These are phyloP conservation scores for Borovskyia barvae DNA, from an alignment of 208 protist species.

Conservation along the genomic window DNA sequence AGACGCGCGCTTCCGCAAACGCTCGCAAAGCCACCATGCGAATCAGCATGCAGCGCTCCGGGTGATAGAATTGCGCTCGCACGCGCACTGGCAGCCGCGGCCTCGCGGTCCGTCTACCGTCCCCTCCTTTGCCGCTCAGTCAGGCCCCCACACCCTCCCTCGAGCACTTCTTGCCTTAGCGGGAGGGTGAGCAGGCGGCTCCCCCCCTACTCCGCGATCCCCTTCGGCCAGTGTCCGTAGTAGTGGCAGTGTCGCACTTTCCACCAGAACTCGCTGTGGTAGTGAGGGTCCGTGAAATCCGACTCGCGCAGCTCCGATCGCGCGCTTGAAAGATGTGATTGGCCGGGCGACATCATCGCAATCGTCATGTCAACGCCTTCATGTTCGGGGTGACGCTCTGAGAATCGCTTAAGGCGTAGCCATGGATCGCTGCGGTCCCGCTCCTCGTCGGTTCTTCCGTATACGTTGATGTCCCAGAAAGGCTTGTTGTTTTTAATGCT, in stretches of 20 bases:
- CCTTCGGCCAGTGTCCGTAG: slow-evolving; percentile 90
- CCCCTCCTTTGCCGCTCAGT: too few species aligned
- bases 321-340: slow-evolving; percentile 68
- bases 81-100: too few species aligned
- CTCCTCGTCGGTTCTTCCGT: slow-evolving; percentile 70
- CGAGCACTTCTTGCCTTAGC: neutral
- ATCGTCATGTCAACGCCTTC: slow-evolving; percentile 59
- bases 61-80: too few species aligned
- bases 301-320: slow-evolving; percentile 81
- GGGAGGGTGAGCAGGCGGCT: neutral
- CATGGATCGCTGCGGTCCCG: slow-evolving; percentile 50
- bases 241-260: slow-evolving; percentile 79
- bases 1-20: too few species aligned
- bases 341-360: slow-evolving; percentile 82
- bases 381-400: slow-evolving; percentile 84
- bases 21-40: too few species aligned
- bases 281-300: slow-evolving; percentile 87
- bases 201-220: slow-evolving; percentile 56
- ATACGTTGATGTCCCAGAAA: slow-evolving; percentile 86
- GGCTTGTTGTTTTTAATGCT: slow-evolving; percentile 88
- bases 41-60: too few species aligned
- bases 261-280: slow-evolving; percentile 89
- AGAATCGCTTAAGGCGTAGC: slow-evolving; percentile 81
- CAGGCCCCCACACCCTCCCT: slow-evolving; percentile 5
- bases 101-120: too few species aligned